These are phyloP conservation scores for Phialophora expanda DNA, from an alignment of 2,329 filamentous ascomycete genomes.

Conservation along the genomic window DNA sequence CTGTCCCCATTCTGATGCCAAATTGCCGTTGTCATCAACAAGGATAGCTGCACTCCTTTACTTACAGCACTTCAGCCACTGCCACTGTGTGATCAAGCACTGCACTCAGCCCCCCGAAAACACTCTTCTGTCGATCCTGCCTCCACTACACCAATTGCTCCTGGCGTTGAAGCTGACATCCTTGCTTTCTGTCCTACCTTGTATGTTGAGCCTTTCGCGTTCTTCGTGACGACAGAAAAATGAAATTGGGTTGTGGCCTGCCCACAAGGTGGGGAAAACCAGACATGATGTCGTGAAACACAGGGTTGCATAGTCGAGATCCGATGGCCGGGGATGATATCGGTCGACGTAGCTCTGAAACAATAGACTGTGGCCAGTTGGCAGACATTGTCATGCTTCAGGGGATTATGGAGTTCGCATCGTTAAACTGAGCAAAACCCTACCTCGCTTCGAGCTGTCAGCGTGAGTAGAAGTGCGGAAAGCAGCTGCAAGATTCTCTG, in stretches of 20 bases:
- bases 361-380: neutral
- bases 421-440: neutral
- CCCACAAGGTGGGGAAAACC: neutral
- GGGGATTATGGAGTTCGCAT: neutral
- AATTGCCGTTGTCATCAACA: neutral
- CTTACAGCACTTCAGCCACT: neutral
- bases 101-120: too few species aligned
- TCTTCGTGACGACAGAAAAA: neutral
- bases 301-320: constrained; percentile 15
- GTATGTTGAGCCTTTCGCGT: neutral
- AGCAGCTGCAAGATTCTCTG: neutral
- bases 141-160: too few species aligned
- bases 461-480: neutral
- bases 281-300: constrained; percentile 14
- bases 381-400: neutral
- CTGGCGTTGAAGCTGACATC: neutral
- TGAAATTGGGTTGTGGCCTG: neutral
- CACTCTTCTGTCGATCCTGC: neutral
- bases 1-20: neutral
- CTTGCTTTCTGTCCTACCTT: neutral
- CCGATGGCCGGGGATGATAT: constrained; percentile 1
- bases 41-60: neutral
- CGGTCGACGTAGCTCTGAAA: neutral
- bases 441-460: neutral
- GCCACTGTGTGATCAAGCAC: too few species aligned